These are phyloP conservation scores for Sungouiozyma ichnusensis DNA, from an alignment of 805 yeast genomes.

Conservation along the genomic window DNA sequence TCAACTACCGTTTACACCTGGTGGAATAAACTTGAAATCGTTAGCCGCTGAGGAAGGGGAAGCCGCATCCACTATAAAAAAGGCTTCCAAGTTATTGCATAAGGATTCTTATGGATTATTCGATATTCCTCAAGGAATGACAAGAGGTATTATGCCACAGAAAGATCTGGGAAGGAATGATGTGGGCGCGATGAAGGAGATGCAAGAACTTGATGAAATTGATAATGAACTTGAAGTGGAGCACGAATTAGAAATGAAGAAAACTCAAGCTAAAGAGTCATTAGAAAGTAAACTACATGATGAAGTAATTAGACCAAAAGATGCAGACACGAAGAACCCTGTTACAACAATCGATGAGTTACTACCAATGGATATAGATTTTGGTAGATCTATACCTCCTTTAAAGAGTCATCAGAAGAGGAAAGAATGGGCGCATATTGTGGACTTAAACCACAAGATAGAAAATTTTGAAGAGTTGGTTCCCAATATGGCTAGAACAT, in stretches of 20 bases:
- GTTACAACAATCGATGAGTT: constrained; percentile 33
- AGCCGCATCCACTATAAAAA: constrained; percentile 15
- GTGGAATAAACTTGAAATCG: constrained; percentile 47
- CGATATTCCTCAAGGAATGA: constrained; percentile 73
- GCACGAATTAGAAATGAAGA: constrained; percentile 31
- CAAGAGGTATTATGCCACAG: constrained; percentile 49
- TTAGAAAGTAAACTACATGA: constrained; percentile 2
- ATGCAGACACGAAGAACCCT: constrained; percentile 4
- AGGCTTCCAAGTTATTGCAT: constrained; percentile 36
- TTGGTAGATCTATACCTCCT: constrained; percentile 32
- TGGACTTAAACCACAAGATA: constrained; percentile 72
- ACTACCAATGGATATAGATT: constrained; percentile 41
- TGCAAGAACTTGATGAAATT: constrained; percentile 18
- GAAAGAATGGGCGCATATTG: constrained; percentile 89
- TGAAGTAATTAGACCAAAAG: constrained; percentile 7
- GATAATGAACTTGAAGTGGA: constrained; percentile 29
- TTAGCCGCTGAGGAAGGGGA: constrained; percentile 13
- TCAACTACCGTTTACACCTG: constrained; percentile 85
- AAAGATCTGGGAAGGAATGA: constrained; percentile 2
- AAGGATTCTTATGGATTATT: constrained; percentile 66
- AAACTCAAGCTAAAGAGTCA: constrained; percentile 12
- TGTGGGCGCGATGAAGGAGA: constrained; percentile 14
- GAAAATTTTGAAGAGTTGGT: constrained; percentile 80
- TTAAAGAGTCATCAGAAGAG: constrained; percentile 25
- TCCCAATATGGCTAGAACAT: constrained; percentile 84